phyloP scores from a whole-genome alignment of 2,329 filamentous ascomycete species.

The Diaporthe ilicicola region DNA sequence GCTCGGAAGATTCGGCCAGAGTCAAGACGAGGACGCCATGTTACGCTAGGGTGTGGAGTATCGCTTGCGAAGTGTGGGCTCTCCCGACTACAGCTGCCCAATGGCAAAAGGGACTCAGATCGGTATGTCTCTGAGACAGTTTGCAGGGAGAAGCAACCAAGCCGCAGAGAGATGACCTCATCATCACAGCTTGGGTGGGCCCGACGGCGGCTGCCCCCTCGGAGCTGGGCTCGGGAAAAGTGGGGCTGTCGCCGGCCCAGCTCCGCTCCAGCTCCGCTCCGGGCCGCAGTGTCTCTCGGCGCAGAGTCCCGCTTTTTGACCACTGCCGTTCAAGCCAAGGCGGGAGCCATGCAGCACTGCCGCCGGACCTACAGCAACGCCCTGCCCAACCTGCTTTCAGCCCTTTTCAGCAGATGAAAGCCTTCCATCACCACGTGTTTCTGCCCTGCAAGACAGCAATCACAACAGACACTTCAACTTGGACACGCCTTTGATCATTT shows the following conservation, averaged over 20 bases:
- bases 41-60: neutral
- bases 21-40: neutral
- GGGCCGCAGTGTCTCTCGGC: neutral
- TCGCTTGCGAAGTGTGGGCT: neutral
- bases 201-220: neutral
- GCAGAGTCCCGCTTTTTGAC: neutral
- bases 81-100: neutral
- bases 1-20: neutral
- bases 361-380: no score
- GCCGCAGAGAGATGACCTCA: neutral
- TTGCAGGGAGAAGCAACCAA: neutral
- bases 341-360: no score
- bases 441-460: neutral
- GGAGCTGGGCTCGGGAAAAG: neutral
- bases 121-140: neutral
- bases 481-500: neutral
- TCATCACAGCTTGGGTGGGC: neutral
- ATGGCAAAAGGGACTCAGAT: neutral
- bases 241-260: neutral
- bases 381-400: neutral
- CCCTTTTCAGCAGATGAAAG: neutral
- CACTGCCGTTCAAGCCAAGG: neutral
- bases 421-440: neutral
- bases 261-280: neutral
- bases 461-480: neutral